phyloP scores from a whole-genome alignment of 2,329 filamentous ascomycete species.

The Septoria petroselini region DNA sequence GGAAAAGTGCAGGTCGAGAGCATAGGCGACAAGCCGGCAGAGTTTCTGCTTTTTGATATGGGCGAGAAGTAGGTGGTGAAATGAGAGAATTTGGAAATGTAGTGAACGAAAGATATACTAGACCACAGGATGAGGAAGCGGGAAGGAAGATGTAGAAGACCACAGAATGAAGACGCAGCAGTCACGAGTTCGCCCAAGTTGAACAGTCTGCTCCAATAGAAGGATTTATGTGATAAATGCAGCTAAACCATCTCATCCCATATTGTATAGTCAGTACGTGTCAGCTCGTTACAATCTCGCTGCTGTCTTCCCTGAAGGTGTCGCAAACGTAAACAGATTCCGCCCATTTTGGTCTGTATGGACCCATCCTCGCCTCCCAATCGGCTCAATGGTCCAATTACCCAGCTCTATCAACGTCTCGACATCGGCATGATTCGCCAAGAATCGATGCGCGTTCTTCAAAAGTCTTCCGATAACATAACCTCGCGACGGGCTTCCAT shows the following conservation, averaged over 20 bases:
- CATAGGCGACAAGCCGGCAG: constrained; percentile 46
- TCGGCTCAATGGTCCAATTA: constrained; percentile 45
- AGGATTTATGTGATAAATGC: too few relatives aligned
- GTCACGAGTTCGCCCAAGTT: not conserved
- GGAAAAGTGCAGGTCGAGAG: constrained; percentile 48
- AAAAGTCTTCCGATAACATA: constrained; percentile 54
- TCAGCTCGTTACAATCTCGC: constrained; percentile 19
- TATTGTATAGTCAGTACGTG: not conserved
- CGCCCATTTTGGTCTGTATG: constrained; percentile 35
- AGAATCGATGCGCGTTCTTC: constrained; percentile 48
- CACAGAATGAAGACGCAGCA: not conserved
- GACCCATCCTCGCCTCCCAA: constrained; percentile 51
- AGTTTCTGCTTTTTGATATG: constrained; percentile 53
- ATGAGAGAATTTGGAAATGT: not conserved
- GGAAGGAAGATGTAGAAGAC: not conserved
- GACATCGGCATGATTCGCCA: constrained; percentile 57
- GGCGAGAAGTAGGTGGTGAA: constrained; percentile 31
- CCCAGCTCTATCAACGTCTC: constrained; percentile 48
- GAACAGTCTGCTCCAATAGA: too few relatives aligned
- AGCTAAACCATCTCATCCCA: too few relatives aligned
- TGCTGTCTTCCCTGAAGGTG: constrained; percentile 1
- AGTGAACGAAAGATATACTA: not conserved
- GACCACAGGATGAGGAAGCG: not conserved
- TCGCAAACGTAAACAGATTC: constrained; percentile 40
- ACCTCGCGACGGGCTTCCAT: constrained; percentile 49